Conservation (phyloP, 345 rosid genomes). For the Citrus sp. region DNA sequence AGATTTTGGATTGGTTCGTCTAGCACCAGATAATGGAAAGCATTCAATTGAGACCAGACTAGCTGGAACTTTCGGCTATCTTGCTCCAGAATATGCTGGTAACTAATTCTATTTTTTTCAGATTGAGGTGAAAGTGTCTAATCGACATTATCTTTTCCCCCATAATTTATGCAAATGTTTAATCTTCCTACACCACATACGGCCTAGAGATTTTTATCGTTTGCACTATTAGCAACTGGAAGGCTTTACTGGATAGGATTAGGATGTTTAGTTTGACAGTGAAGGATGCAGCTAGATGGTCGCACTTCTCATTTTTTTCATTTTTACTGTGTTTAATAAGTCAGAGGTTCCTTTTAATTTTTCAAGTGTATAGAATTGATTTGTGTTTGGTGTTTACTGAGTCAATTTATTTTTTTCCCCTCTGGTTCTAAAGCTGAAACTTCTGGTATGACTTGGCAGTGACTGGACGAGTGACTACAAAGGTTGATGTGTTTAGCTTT, state of each 20-base stretch:
- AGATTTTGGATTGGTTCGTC: constrained; percentile 44
- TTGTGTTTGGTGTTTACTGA: not conserved
- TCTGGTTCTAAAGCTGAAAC: not conserved
- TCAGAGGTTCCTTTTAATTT: not conserved
- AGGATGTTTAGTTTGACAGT: not conserved
- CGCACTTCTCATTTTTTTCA: too few species aligned
- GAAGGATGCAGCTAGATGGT: not conserved
- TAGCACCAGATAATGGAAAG: constrained; percentile 35
- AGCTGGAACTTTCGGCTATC: constrained; percentile 25
- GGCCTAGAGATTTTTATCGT: not conserved
- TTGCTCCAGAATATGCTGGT: constrained; percentile 24
- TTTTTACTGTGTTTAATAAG: not conserved
- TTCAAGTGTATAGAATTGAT: not conserved
- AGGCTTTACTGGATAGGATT: not conserved
- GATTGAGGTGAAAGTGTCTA: not conserved
- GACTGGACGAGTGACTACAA: constrained; percentile 29
- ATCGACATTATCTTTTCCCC: not conserved
- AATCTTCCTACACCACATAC: not conserved
- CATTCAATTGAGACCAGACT: constrained; percentile 35
- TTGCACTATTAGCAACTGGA: not conserved
- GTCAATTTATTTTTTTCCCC: not conserved
- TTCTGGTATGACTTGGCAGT: constrained; percentile 10
- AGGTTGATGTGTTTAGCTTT: constrained; percentile 41
- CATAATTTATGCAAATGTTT: not conserved
- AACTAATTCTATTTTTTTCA: not conserved